Evolutionary conservation across 1,284 basidiomycete genomes (phyloP), one percentile per base, ranked within the genome.

Genomic region (Ceratobasidium sp.): DNA sequence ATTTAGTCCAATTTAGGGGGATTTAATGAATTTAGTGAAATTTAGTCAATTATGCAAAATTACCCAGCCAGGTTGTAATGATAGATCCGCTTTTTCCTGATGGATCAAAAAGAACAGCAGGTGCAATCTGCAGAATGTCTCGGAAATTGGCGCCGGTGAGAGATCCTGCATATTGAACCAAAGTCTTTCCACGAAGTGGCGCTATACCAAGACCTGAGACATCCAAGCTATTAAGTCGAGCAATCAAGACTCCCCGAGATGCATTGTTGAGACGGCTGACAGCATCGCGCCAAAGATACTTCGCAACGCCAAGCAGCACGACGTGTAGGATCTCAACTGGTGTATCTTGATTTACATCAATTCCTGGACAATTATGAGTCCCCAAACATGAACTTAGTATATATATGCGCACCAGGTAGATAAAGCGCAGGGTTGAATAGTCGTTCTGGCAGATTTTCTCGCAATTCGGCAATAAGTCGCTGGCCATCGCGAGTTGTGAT

Each of bases 271-370:
- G 0, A 78, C 70, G 3, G 78, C 61, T 33, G 0, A 87, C 81
- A 0, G 82, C 81, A 79, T 87, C 85, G 0, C 84, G 79, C 85
- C 86, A 86, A 39, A 86, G 81, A 63, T 87, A 87, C 77, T 87
- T 87, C 10, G 86, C 81, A 55, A 86, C 81, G 0, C 86, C 86
- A 0, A 86, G 82, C 0, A 86, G 81, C 6, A 86, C 78, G 0
- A 85, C 84, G 81, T 86, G 86, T 0, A 87, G 81, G 4, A 86
- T 83, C 78, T 87, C 84, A 1, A 86, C 84, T 0, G 85, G 85
- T 1, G 85, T 85, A 75, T 87, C 85, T 20, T 63, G 40, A 70
- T 85, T 82, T 0, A 84, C 82, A 79, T 86, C 83, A 15, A 86
- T 75, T 23, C 79, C 85, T n/a, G n/a, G n/a, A 61, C 7, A 61